A percentile compares a stretch with the other conserved stretches of the same genome.
These are phyloP conservation scores for Alloteropsis semialata DNA, from an alignment of 176 grass and related monocot genomes.

Conservation along the genomic window DNA sequence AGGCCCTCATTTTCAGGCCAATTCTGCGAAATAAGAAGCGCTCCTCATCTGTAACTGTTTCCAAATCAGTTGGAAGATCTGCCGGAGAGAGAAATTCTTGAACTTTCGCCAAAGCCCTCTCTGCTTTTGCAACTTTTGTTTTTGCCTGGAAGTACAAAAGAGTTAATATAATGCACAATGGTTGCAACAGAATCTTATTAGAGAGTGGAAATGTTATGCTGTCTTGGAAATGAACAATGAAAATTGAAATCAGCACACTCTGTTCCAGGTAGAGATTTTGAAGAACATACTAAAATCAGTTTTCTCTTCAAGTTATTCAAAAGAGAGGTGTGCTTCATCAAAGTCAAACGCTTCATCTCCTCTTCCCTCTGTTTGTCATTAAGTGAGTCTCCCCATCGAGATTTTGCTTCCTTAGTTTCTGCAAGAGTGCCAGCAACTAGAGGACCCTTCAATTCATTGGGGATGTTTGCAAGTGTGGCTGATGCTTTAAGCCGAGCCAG, in stretches of 20 bases:
- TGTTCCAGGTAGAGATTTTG: conserved; percentile 2
- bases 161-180: not conserved
- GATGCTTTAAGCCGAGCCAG: conserved; percentile 65
- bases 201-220: not conserved
- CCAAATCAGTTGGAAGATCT: conserved; percentile 86
- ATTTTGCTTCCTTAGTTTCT: conserved; percentile 78
- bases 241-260: conserved; percentile 8
- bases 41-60: conserved; percentile 93
- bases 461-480: conserved; percentile 37
- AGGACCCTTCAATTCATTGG: conserved; percentile 39
- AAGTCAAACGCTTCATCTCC: conserved; percentile 56
- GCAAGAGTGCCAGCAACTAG: conserved; percentile 83
- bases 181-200: not conserved
- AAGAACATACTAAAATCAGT: conserved; percentile 63
- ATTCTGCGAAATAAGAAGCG: conserved; percentile 69
- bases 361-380: conserved; percentile 56
- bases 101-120: conserved; percentile 80
- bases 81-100: conserved; percentile 67
- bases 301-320: conserved; percentile 79
- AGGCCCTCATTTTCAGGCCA: conserved; percentile 88
- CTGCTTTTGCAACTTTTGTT: conserved; percentile 82
- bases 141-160: conserved; percentile 55
- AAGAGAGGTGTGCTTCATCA: conserved; percentile 72
- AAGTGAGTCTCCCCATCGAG: conserved; percentile 60
- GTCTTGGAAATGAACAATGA: not conserved